A percentile compares a stretch with the other conserved stretches of the same genome.
Evolutionary conservation across 305 asterid species (phyloP).

Genomic region (Solanum hybrid): DNA sequence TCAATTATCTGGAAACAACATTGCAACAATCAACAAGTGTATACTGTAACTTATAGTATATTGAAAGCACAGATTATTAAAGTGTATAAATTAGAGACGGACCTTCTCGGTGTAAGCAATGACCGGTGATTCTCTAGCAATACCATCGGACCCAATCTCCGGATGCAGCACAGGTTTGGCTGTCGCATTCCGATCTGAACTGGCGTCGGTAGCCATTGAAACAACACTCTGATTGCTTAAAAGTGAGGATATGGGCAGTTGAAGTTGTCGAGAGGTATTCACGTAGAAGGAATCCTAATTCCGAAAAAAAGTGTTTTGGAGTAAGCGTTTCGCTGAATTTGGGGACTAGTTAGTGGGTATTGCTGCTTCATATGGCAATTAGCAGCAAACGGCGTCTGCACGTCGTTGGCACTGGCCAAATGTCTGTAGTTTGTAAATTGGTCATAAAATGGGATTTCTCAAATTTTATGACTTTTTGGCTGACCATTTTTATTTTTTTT

Average conservation of each 20-base stretch:
- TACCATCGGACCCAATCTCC: conserved; percentile 94
- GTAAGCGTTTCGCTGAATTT: neutral
- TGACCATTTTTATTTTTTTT: neutral
- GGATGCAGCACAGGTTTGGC: conserved; percentile 33
- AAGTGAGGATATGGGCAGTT: neutral
- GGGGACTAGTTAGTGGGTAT: neutral
- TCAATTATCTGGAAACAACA: conserved; percentile 53
- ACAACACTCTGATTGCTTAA: neutral
- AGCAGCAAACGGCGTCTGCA: neutral
- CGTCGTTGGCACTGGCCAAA: neutral
- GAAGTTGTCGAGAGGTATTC: neutral
- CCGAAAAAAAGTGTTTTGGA: neutral
- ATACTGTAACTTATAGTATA: neutral
- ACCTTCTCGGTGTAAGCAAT: conserved; percentile 92
- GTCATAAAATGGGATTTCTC: neutral
- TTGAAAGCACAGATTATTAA: neutral
- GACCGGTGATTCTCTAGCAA: conserved; percentile 61
- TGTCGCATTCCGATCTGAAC: conserved; percentile 24
- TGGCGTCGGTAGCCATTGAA: conserved; percentile 27
- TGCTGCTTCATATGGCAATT: neutral
- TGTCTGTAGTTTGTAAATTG: neutral
- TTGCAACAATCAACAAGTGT: neutral
- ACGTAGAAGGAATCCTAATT: neutral
- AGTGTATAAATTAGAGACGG: neutral
- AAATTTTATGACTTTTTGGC: neutral